These are phyloP conservation scores for Colletotrichum camelliae DNA, from an alignment of 2,329 filamentous ascomycete genomes.

Conservation along the genomic window DNA sequence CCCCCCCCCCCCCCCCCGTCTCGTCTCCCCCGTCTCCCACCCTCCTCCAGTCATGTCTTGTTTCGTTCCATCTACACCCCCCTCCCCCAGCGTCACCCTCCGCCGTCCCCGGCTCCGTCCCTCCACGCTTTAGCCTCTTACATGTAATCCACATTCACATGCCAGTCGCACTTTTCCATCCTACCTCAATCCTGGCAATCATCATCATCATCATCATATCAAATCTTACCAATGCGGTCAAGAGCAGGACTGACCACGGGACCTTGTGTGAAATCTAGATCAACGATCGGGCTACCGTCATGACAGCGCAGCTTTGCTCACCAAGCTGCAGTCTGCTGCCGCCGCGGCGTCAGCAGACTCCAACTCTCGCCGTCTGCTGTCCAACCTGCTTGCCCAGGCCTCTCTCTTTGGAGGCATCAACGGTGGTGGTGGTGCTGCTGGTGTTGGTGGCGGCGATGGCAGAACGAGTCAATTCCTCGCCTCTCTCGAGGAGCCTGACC, in stretches of 20 bases:
- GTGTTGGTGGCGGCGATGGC: slow-evolving; percentile 29
- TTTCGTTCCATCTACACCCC: not conserved
- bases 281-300: slow-evolving; percentile 42
- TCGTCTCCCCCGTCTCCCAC: not conserved
- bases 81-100: not conserved
- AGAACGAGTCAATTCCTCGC: slow-evolving; percentile 49
- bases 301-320: slow-evolving; percentile 33
- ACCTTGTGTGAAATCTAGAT: slow-evolving; percentile 32
- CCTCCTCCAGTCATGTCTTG: not conserved
- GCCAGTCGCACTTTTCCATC: slow-evolving; percentile 10
- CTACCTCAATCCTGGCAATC: not conserved
- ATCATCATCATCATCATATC: not conserved
- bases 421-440: slow-evolving; percentile 20
- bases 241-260: slow-evolving; percentile 34
- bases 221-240: not conserved
- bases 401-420: slow-evolving; percentile 34
- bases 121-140: slow-evolving; percentile 16
- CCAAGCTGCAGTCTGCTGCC: slow-evolving; percentile 31
- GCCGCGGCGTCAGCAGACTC: slow-evolving; percentile 24
- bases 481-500: slow-evolving; percentile 54
- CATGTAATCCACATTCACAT: slow-evolving; percentile 26
- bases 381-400: slow-evolving; percentile 23
- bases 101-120: slow-evolving; percentile 18
- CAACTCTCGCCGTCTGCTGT: slow-evolving; percentile 22
- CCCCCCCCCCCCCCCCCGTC: not conserved